These are phyloP conservation scores for Kluyveromyces siamensis DNA, from an alignment of 805 yeast species.

Conservation along the genomic window DNA sequence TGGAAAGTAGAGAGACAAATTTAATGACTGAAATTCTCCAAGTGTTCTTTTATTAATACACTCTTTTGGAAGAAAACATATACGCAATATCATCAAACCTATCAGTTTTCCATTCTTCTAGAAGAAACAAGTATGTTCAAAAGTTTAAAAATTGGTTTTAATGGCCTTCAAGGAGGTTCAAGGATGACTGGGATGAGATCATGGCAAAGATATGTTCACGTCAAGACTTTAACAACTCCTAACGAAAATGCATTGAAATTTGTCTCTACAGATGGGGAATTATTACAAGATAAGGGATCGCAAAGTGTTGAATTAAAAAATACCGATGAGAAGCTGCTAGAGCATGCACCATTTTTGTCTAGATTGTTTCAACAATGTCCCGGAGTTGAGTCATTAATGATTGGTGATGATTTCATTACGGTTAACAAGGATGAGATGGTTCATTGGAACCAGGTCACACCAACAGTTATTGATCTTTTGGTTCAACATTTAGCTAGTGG, in stretches of 20 bases:
- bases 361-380: slow-evolving; percentile 43
- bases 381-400: slow-evolving; percentile 56
- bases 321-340: slow-evolving; percentile 25
- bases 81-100: no score
- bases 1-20: not conserved
- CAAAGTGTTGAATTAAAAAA: slow-evolving; percentile 27
- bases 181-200: not conserved
- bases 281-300: slow-evolving; percentile 25
- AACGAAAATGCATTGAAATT: slow-evolving; percentile 70
- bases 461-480: slow-evolving; percentile 40
- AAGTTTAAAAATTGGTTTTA: not conserved
- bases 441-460: slow-evolving; percentile 66
- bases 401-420: slow-evolving; percentile 67
- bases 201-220: slow-evolving; percentile 9
- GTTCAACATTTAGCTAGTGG: slow-evolving; percentile 24
- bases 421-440: slow-evolving; percentile 58
- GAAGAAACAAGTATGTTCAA: not conserved
- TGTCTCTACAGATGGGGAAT: slow-evolving; percentile 32
- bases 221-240: slow-evolving; percentile 54
- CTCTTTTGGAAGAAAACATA: no score
- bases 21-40: not conserved
- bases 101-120: not conserved
- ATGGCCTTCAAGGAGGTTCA: not conserved
- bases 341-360: slow-evolving; percentile 53
- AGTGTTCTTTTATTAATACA: not conserved